Percentiles rank a stretch among this genome's conserved stretches.
phyloP scores from a whole-genome alignment of 2,329 filamentous ascomycete genomes.

The Chalara sp. region DNA sequence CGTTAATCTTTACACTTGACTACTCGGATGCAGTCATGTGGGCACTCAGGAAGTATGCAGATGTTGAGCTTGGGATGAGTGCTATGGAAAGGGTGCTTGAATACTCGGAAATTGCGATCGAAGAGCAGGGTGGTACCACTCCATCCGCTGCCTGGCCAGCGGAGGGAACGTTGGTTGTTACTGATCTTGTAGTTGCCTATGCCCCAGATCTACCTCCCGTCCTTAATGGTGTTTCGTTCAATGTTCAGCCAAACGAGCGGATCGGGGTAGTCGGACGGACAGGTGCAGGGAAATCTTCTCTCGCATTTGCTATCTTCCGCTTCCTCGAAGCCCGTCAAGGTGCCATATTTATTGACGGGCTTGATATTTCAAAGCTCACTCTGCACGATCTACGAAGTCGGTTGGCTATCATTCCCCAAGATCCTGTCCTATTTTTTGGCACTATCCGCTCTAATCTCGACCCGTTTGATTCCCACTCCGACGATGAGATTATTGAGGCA shows the following conservation, averaged over 20 bases:
- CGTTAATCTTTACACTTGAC: slow-evolving; percentile 63
- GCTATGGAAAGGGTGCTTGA: slow-evolving; percentile 68
- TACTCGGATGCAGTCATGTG: slow-evolving; percentile 58
- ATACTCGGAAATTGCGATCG: slow-evolving; percentile 61
- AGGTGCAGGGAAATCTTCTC: slow-evolving; percentile 22
- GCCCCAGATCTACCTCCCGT: slow-evolving; percentile 63
- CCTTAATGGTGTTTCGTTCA: slow-evolving; percentile 60
- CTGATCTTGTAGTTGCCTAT: slow-evolving; percentile 65
- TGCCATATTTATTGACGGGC: slow-evolving; percentile 22
- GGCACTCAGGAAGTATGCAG: slow-evolving; percentile 58
- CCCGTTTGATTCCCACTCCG: slow-evolving; percentile 76
- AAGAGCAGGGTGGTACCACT: slow-evolving; percentile 52
- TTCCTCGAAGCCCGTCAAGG: slow-evolving; percentile 32
- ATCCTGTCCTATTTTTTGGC: slow-evolving; percentile 81
- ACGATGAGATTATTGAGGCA: slow-evolving; percentile 77
- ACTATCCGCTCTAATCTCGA: slow-evolving; percentile 86
- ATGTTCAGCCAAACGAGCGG: slow-evolving; percentile 52
- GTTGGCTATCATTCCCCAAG: slow-evolving; percentile 27
- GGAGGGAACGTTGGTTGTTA: slow-evolving; percentile 62
- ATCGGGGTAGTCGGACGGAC: slow-evolving; percentile 23
- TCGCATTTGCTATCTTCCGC: slow-evolving; percentile 18
- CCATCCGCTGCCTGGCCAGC: slow-evolving; percentile 68
- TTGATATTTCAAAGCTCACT: slow-evolving; percentile 25
- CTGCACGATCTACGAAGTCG: slow-evolving; percentile 22
- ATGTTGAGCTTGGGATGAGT: slow-evolving; percentile 71